Base-by-base conservation (phyloP, 2,329 filamentous ascomycete genomes). In the Phialemonium atrogriseum region DNA sequence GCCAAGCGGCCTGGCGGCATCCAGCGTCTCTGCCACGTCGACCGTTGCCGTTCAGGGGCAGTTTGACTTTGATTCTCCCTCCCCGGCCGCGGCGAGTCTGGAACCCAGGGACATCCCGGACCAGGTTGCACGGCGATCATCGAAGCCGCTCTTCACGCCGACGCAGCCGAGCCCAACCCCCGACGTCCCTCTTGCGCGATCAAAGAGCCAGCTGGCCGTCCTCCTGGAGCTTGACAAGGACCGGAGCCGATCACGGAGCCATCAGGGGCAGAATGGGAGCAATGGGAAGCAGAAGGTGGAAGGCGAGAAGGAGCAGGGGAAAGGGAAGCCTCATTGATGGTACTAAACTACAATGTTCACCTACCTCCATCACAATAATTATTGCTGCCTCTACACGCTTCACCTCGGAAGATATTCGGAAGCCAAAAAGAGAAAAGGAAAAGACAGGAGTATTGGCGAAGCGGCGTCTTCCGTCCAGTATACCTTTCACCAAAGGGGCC, bases 141-240 rank as follows among this genome's bases (percentile, higher is more conserved):
- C 43, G 19, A 40, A 45, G 16, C 36, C 39, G 16, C 47, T 51
- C 11, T 62, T 72, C 34, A 61, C 58, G 5, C 70, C 70, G 15
- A 73, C 69, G 1, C 62, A 60, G 33, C 68, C 67, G 5, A 67
- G 58, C 25, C 50, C 58, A 9, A 54, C 59, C 10, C 53, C 64
- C 16, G 52, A 52, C 10, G 57, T 71, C 7, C 68, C 66, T 4
- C 54, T 77, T 29, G 70, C 61, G n/a, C 60, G 71, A 35, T 70
- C 72, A n/a, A 74, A 68, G 49, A 77, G 73, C 43, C 72, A 78
- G 46, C 55, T 79, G 17, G 69, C 67, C 8, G 53, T 78, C 4
- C 55, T 79, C 2, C 56, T 78, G 13, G 69, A 75, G 42, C 64
- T 67, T 21, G 70, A 71, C 39, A 69, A 64, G 42, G 53, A n/a